These are phyloP conservation scores for Boletus rex-veris DNA, from an alignment of 768 basidiomycete species.

Conservation along the genomic window DNA sequence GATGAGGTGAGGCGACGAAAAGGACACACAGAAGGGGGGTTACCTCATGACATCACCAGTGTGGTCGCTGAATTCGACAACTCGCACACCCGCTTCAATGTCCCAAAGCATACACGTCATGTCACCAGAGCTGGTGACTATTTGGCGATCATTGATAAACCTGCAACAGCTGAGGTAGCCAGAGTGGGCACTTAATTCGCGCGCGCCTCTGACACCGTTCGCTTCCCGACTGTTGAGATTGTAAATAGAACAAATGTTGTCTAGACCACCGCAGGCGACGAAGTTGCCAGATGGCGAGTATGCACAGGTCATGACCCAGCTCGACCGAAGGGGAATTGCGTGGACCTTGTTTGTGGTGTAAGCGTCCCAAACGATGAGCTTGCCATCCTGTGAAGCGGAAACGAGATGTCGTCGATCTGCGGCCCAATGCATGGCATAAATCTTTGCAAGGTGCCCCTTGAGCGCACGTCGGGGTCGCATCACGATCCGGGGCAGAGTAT, in stretches of 20 bases:
- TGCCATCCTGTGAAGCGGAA: conserved; percentile 99
- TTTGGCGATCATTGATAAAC: conserved; percentile 98
- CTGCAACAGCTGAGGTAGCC: conserved; percentile 98
- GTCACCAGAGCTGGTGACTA: conserved; percentile 95
- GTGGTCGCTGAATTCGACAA: conserved; percentile 99
- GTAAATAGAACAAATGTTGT: conserved; percentile 99
- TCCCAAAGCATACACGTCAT: conserved; percentile 99
- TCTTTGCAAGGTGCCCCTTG: conserved; percentile 97
- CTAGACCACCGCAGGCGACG: conserved; percentile 97
- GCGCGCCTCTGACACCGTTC: conserved; percentile 82
- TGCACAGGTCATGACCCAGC: conserved; percentile 99
- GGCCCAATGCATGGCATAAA: conserved; percentile 99
- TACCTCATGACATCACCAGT: conserved; percentile 99
- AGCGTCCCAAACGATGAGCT: conserved; percentile 99
- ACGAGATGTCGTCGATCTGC: conserved; percentile 96
- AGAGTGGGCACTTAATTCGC: conserved; percentile 95
- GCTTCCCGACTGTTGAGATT: conserved; percentile 75
- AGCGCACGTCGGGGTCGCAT: conserved; percentile 95
- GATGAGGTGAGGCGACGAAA: conserved; percentile 9
- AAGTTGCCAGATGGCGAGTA: conserved; percentile 97
- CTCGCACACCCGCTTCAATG: conserved; percentile 93
- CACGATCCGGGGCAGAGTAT: conserved; percentile 91
- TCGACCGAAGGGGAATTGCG: conserved; percentile 94
- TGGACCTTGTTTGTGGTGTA: conserved; percentile 99
- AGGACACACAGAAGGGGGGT: conserved; percentile 1